Evolutionary conservation across 2,329 filamentous ascomycete genomes (phyloP), one percentile per base, ranked within the genome.

Genomic region (Ascosphaera apis): DNA sequence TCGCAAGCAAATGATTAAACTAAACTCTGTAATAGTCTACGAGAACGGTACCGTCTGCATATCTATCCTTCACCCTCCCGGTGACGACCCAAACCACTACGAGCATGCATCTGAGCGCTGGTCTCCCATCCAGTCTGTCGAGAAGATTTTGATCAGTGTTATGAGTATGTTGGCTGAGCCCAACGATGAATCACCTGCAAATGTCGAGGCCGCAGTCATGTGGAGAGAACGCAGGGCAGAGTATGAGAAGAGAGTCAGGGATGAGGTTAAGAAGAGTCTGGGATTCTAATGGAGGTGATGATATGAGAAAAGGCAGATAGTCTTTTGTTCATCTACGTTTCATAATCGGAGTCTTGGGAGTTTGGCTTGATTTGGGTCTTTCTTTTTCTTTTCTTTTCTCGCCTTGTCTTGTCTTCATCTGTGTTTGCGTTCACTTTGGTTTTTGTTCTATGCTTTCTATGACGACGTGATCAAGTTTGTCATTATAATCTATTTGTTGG

Each of bases 161-260:
- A 95, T 95, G 77, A 92, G 82, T 57, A 95, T 95, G 84, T 69
- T 95, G 33, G 84, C 84, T 1, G 84, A 92, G 59, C 84, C 86
- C 40, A 95, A 95, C 56, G 86, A 95, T 52, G 86, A 95, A 66
- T 88, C 78, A 44, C 86, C 86, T 0, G 86, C 86, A 39, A 95
- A 95, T 51, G 79, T 95, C 31, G 86, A 95, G 60, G 86, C 86
- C 1, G 86, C 84, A 39, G 82, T 88, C 62, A 81, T 92, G 77
- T 95, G 86, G 84, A 69, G 86, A 42, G 84, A 93, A 48, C 65
- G 75, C 42, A 69, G 83, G 44, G 51, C 60, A 15, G 80, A 91
- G 53, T 98, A 93, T 58, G 84, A 93, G 60, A 67, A 69, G 51
- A 75, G 74, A 55, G 88, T 98, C 27, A 67, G 78, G 47, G 76